phyloP scores from a whole-genome alignment of 2,329 filamentous ascomycete species.

The Penicillium digitatum region DNA sequence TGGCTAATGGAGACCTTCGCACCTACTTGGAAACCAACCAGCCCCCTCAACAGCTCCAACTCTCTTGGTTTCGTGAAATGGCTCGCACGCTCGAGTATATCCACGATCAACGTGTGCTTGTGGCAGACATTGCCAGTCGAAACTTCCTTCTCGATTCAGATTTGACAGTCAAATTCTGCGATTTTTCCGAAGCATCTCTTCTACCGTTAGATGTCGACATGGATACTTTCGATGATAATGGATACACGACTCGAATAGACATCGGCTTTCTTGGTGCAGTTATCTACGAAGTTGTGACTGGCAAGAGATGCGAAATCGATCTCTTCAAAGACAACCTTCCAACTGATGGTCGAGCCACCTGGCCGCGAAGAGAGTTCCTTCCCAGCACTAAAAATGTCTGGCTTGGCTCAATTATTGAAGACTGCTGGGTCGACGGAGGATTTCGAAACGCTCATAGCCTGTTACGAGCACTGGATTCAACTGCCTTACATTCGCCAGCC shows the following conservation, averaged over 20 bases:
- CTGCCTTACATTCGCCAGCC: not conserved
- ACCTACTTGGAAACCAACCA: slow-evolving; percentile 19
- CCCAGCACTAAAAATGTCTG: slow-evolving; percentile 23
- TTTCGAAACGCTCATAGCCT: slow-evolving; percentile 6
- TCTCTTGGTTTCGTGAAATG: slow-evolving; percentile 25
- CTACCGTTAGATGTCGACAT: slow-evolving; percentile 26
- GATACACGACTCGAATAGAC: slow-evolving; percentile 28
- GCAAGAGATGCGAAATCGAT: slow-evolving; percentile 24
- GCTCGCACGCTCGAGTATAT: slow-evolving; percentile 24
- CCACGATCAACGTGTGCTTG: slow-evolving; percentile 26
- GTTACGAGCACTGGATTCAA: not conserved
- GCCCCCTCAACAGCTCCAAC: slow-evolving; percentile 20
- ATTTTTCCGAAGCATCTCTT: slow-evolving; percentile 28
- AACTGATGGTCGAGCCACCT: slow-evolving; percentile 9
- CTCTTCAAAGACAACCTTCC: slow-evolving; percentile 17
- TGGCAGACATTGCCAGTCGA: slow-evolving; percentile 27
- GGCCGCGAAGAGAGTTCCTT: slow-evolving; percentile 23
- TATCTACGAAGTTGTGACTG: slow-evolving; percentile 27
- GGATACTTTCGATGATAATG: slow-evolving; percentile 26
- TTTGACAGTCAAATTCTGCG: slow-evolving; percentile 27
- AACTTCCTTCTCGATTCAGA: slow-evolving; percentile 30
- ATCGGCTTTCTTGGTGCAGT: slow-evolving; percentile 31
- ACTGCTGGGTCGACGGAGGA: slow-evolving; percentile 21
- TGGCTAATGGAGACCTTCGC: slow-evolving; percentile 27
- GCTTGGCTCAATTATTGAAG: slow-evolving; percentile 28